These are phyloP conservation scores for Musa schizocarpa DNA, from an alignment of 176 grass and related monocot species.

Conservation along the genomic window DNA sequence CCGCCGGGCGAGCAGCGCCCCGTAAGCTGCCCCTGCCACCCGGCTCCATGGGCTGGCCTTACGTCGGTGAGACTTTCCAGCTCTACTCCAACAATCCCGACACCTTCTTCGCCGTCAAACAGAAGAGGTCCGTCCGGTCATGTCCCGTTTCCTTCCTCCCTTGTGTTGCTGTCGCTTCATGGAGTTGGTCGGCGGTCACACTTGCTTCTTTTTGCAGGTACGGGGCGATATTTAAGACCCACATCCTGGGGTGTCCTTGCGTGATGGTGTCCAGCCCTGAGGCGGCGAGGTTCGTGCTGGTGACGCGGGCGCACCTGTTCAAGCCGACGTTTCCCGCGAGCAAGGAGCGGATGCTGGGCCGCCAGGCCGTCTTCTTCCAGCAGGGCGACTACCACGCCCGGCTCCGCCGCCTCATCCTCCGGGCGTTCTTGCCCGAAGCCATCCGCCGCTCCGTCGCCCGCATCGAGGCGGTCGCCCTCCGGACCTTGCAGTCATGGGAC, in stretches of 20 bases:
- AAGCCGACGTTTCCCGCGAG: constrained; percentile 94
- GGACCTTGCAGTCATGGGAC: constrained; percentile 47
- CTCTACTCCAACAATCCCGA: constrained; percentile 46
- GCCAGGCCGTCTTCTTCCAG: constrained; percentile 97
- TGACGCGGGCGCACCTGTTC: constrained; percentile 89
- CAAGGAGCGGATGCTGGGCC: constrained; percentile 95
- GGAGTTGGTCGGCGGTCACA: no score
- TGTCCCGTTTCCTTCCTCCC: background rate
- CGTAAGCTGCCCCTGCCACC: constrained; percentile 33
- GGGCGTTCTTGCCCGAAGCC: constrained; percentile 82
- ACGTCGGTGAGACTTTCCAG: constrained; percentile 52
- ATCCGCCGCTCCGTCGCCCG: constrained; percentile 52
- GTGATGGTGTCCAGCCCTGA: constrained; percentile 97
- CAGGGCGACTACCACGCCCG: constrained; percentile 78
- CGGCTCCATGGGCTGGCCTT: constrained; percentile 47
- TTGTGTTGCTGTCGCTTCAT: no score
- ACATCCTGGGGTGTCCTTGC: constrained; percentile 88
- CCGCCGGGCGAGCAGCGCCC: background rate
- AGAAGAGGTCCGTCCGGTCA: constrained; percentile 38
- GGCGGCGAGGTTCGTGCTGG: constrained; percentile 88
- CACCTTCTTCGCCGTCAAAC: constrained; percentile 40
- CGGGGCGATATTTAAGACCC: constrained; percentile 85
- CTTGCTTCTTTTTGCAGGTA: background rate
- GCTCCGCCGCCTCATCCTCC: constrained; percentile 68
- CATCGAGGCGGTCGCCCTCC: constrained; percentile 59